Conservation (phyloP, 2,329 filamentous ascomycete genomes). For the Pseudogymnoascus sp. region DNA sequence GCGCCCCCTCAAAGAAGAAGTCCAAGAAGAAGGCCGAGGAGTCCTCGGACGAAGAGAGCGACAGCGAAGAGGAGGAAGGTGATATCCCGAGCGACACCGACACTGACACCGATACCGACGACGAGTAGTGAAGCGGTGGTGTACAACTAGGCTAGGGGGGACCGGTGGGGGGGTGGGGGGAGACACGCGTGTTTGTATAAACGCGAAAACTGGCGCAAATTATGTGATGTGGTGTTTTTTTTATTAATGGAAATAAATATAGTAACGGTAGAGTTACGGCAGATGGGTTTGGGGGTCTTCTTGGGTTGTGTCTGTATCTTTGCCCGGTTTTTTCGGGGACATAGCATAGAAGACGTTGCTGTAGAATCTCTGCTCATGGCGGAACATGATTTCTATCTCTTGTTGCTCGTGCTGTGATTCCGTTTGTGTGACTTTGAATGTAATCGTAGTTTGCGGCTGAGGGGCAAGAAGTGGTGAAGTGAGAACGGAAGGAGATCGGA, state of each 20-base stretch:
- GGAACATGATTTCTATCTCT: background rate
- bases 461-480: background rate
- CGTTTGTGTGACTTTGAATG: background rate
- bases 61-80: slow-evolving; percentile 61
- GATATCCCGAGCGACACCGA: slow-evolving; percentile 60
- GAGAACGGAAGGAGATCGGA: background rate
- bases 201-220: background rate
- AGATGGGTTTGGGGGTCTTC: background rate
- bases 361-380: slow-evolving; percentile 1
- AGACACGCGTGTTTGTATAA: background rate
- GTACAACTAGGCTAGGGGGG: background rate
- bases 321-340: background rate
- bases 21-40: slow-evolving; percentile 50
- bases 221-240: background rate
- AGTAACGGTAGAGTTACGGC: background rate
- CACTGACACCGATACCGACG: slow-evolving; percentile 54
- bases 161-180: background rate
- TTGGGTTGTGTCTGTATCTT: background rate
- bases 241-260: slow-evolving; percentile 3
- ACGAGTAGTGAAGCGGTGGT: slow-evolving; percentile 24
- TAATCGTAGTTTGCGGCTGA: background rate
- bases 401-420: background rate
- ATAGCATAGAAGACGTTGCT: background rate
- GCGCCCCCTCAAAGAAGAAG: slow-evolving; percentile 43
- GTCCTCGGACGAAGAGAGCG: slow-evolving; percentile 72